These are phyloP conservation scores for Rubia yunnanensis DNA, from an alignment of 257 asterid species.

Conservation along the genomic window DNA sequence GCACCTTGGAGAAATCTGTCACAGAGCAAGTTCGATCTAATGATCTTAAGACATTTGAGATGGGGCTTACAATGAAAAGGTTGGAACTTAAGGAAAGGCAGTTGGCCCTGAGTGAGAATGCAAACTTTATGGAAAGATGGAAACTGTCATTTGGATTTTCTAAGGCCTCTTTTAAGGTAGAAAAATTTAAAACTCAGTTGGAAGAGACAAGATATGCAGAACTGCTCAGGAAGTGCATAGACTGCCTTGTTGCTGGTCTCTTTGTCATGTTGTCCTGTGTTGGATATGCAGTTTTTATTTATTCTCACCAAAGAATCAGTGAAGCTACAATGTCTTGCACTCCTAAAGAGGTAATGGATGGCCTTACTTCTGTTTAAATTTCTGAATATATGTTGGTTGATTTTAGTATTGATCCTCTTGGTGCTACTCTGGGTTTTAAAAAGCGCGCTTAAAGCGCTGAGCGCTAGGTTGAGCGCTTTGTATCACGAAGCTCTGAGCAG, in stretches of 20 bases:
- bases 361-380: neutral
- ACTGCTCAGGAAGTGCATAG: constrained; percentile 62
- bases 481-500: no score
- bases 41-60: constrained; percentile 64
- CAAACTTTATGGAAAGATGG: constrained; percentile 60
- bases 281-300: constrained; percentile 61
- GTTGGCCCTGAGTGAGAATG: constrained; percentile 37
- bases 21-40: constrained; percentile 79
- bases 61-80: constrained; percentile 52
- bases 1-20: constrained; percentile 56
- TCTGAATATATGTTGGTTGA: neutral
- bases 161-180: constrained; percentile 55
- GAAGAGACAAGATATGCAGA: constrained; percentile 66
- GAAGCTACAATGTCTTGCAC: constrained; percentile 80
- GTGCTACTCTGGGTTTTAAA: neutral
- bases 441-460: no score
- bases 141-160: constrained; percentile 82
- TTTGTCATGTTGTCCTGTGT: constrained; percentile 57
- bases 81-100: constrained; percentile 66
- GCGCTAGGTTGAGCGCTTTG: no score
- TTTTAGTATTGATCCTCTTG: neutral
- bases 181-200: constrained; percentile 70
- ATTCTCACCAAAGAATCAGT: constrained; percentile 59
- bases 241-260: constrained; percentile 72
- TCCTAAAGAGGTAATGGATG: constrained; percentile 36